These are phyloP conservation scores for Auricularia cornea DNA, from an alignment of 768 basidiomycete genomes.

Conservation along the genomic window DNA sequence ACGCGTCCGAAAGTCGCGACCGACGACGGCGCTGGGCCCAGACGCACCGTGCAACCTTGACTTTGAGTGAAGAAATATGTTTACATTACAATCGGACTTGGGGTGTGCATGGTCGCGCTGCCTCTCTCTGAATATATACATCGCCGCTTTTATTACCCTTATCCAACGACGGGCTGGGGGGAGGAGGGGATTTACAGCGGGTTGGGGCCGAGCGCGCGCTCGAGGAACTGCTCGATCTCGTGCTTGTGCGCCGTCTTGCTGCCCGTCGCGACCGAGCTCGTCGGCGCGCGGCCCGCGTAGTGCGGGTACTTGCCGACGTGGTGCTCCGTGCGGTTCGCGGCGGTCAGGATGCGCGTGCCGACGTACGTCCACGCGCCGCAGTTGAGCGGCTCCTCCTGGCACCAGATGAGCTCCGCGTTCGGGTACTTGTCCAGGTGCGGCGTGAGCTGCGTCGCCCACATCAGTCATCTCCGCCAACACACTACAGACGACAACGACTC, in stretches of 20 bases:
- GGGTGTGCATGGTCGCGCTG: too few relatives aligned
- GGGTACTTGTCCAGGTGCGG: conserved; percentile 95
- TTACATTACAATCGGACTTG: too few relatives aligned
- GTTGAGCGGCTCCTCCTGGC: conserved; percentile 91
- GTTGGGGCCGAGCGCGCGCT: conserved; percentile 26
- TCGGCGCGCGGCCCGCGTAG: conserved; percentile 90
- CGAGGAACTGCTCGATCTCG: conserved; percentile 68
- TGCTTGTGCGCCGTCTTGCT: conserved; percentile 90
- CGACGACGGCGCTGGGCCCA: too few relatives aligned
- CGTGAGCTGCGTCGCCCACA: conserved; percentile 50
- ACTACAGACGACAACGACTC: conserved; percentile 18
- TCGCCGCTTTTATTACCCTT: too few relatives aligned
- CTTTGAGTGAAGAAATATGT: too few relatives aligned
- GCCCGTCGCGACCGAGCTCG: conserved; percentile 85
- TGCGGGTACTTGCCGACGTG: conserved; percentile 86
- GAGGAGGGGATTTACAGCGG: not conserved
- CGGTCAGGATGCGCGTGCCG: conserved; percentile 87
- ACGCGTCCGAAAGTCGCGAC: too few relatives aligned
- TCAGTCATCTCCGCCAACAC: conserved; percentile 6
- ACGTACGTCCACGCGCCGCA: conserved; percentile 97
- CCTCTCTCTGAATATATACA: too few relatives aligned
- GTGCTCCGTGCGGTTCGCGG: conserved; percentile 81
- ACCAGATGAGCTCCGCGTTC: conserved; percentile 90
- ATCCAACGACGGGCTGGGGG: too few relatives aligned
- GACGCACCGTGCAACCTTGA: too few relatives aligned